These are phyloP conservation scores for Choanephora cucurbitarum DNA, from an alignment of 371 early-diverging fungal species.

Conservation along the genomic window DNA sequence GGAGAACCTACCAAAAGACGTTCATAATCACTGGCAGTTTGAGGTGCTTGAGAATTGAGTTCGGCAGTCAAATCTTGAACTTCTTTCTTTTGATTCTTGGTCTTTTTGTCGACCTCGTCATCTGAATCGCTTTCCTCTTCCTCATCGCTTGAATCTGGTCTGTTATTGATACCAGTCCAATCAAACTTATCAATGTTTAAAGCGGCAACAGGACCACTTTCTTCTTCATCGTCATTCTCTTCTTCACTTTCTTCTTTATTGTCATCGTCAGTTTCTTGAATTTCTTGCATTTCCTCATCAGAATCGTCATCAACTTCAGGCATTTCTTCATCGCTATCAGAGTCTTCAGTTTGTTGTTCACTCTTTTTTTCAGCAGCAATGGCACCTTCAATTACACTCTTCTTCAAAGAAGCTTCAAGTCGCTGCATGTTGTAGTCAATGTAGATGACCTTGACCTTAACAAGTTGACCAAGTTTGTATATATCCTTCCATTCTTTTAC, in stretches of 20 bases:
- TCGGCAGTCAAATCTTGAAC: conserved; percentile 62
- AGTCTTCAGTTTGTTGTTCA: conserved; percentile 37
- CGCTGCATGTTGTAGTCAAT: conserved; percentile 61
- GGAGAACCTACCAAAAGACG: conserved; percentile 91
- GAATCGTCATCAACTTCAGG: conserved; percentile 40
- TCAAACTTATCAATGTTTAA: conserved; percentile 53
- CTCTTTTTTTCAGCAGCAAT: conserved; percentile 33
- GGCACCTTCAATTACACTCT: conserved; percentile 35
- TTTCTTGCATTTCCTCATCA: conserved; percentile 45
- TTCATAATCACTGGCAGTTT: conserved; percentile 79
- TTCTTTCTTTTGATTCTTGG: conserved; percentile 44
- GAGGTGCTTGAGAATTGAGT: conserved; percentile 56
- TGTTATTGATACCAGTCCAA: conserved; percentile 57
- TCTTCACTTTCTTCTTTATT: conserved; percentile 55
- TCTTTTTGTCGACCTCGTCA: conserved; percentile 38
- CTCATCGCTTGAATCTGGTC: conserved; percentile 39
- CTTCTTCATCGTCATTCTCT: conserved; percentile 55
- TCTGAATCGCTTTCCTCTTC: conserved; percentile 14
- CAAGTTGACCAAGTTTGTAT: conserved; percentile 75
- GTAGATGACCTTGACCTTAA: conserved; percentile 71
- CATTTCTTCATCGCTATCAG: conserved; percentile 45
- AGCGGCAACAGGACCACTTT: conserved; percentile 33
- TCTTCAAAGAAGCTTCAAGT: conserved; percentile 65
- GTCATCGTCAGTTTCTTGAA: conserved; percentile 49
- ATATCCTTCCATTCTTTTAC: conserved; percentile 79